Percentiles rank a stretch among this genome's conserved stretches.
Conservation (phyloP, 805 yeast genomes). For the Kodamaea neixiangensis region DNA sequence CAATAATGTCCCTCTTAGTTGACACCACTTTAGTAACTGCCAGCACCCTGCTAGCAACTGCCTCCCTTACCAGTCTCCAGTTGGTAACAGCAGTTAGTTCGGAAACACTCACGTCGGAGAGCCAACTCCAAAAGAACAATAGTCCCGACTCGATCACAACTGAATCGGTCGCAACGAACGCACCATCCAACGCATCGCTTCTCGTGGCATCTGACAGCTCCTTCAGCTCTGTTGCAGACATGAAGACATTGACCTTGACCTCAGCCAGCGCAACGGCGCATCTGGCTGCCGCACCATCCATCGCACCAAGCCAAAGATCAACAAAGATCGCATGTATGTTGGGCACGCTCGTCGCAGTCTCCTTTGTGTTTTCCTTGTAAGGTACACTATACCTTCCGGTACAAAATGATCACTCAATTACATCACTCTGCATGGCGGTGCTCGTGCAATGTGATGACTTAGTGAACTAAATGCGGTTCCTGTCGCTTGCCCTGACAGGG, state of each 20-base stretch:
- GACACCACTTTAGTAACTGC: conserved; percentile 8
- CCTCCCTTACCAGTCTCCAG: conserved; percentile 12
- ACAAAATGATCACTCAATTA: neutral
- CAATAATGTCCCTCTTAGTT: conserved; percentile 13
- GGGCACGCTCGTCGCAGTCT: conserved; percentile 10
- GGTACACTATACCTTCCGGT: neutral
- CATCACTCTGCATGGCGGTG: neutral
- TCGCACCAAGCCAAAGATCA: conserved; percentile 2
- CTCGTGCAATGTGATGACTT: too few species aligned
- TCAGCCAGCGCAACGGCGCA: conserved; percentile 9
- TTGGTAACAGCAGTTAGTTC: conserved; percentile 9
- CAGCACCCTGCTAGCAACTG: conserved; percentile 10
- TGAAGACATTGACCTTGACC: conserved; percentile 13
- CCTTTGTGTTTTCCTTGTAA: conserved; percentile 12
- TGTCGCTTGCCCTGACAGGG: conserved; percentile 3
- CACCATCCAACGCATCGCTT: conserved; percentile 1
- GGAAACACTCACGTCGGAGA: neutral
- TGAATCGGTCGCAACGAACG: neutral
- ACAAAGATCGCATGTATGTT: conserved; percentile 10
- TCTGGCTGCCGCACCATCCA: neutral
- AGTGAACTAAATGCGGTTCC: neutral
- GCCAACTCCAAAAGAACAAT: conserved; percentile 1
- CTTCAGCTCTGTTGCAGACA: conserved; percentile 11
- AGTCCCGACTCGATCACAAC: conserved; percentile 1
- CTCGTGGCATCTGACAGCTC: conserved; percentile 5